phyloP scores from a whole-genome alignment of 164 flowering plant genomes.

The Stephania japonica region DNA sequence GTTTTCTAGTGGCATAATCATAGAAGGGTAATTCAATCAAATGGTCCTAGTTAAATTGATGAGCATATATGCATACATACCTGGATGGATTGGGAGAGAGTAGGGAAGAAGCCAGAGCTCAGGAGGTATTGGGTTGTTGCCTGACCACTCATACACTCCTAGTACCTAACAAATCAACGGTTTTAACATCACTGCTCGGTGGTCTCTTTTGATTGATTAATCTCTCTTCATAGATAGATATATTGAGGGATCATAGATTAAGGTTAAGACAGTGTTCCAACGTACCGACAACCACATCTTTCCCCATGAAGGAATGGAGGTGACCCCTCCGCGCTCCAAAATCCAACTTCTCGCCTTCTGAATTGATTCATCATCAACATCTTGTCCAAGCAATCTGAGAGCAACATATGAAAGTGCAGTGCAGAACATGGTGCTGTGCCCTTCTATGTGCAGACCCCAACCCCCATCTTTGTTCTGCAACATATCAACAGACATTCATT shows the following conservation, averaged over 20 bases:
- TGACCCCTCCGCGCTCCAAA: conserved; percentile 3
- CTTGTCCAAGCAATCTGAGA: conserved; percentile 26
- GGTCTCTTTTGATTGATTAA: too few species aligned
- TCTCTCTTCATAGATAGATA: background rate
- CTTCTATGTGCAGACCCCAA: conserved; percentile 76
- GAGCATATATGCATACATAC: conserved; percentile 12
- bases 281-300: conserved; percentile 1
- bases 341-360: conserved; percentile 5
- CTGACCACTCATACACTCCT: conserved; percentile 60
- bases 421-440: conserved; percentile 62
- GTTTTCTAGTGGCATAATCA: too few species aligned
- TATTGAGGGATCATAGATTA: background rate
- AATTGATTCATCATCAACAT: background rate
- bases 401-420: conserved; percentile 47
- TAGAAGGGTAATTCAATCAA: too few species aligned
- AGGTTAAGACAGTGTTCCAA: background rate
- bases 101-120: conserved; percentile 26
- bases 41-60: too few species aligned
- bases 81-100: conserved; percentile 45
- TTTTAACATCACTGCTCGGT: too few species aligned
- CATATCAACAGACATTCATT: background rate
- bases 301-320: conserved; percentile 13
- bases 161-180: conserved; percentile 29
- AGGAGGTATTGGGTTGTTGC: conserved; percentile 40
- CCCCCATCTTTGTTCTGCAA: conserved; percentile 71